A percentile compares a stretch with the other conserved stretches of the same genome.
These are phyloP conservation scores for Phytophthora citrophthora DNA, from an alignment of 352 stramenopile genomes.

Conservation along the genomic window DNA sequence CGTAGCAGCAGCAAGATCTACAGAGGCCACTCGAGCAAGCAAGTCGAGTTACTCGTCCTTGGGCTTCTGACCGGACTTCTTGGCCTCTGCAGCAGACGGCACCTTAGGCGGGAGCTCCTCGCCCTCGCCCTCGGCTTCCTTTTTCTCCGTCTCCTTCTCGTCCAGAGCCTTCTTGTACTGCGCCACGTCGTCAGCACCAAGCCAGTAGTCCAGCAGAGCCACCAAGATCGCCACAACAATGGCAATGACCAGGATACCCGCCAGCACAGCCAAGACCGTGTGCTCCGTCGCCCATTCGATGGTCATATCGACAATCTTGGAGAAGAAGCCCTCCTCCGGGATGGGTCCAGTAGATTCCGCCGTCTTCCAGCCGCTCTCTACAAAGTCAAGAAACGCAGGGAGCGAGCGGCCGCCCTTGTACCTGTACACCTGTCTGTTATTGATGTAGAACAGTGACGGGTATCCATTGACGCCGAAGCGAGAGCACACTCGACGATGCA, in stretches of 20 bases:
- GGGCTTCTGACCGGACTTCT: conserved; percentile 48
- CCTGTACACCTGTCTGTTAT: conserved; percentile 76
- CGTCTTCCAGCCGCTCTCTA: conserved; percentile 62
- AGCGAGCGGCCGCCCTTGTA: conserved; percentile 78
- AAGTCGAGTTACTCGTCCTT: conserved; percentile 52
- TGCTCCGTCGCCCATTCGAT: conserved; percentile 77
- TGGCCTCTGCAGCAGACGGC: conserved; percentile 38
- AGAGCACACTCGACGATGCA: conserved; percentile 82
- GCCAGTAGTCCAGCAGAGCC: conserved; percentile 75
- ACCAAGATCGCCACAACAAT: conserved; percentile 75
- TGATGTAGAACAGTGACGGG: conserved; percentile 80
- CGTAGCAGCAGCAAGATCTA: conserved; percentile 28
- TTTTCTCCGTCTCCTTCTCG: conserved; percentile 33
- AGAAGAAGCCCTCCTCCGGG: conserved; percentile 67
- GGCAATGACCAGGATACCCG: conserved; percentile 61
- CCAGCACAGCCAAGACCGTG: conserved; percentile 68
- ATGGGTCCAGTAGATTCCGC: conserved; percentile 62
- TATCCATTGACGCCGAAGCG: conserved; percentile 85
- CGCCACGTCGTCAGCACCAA: conserved; percentile 67
- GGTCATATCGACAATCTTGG: conserved; percentile 61
- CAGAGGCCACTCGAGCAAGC: conserved; percentile 18
- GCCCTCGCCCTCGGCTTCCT: conserved; percentile 7
- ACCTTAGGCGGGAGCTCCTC: conserved; percentile 33
- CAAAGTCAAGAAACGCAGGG: conserved; percentile 69
- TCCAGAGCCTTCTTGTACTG: conserved; percentile 57